phyloP scores from a whole-genome alignment of 768 basidiomycete genomes.

The Hebeloma cylindrosporum region DNA sequence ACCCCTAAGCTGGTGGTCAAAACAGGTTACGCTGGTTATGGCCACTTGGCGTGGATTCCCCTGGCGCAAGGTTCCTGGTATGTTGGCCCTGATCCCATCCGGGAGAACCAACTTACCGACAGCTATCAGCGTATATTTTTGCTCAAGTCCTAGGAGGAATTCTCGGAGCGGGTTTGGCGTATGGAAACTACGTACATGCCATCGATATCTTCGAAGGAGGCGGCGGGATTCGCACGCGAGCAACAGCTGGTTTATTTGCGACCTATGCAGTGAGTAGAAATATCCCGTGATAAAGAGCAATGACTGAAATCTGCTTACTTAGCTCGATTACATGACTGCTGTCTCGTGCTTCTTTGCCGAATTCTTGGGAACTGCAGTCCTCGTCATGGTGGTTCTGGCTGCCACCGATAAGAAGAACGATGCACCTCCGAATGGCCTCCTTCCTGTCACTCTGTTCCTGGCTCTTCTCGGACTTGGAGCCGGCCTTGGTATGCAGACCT shows the following conservation, averaged over 20 bases:
- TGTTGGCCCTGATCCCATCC: not conserved
- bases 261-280: conserved; percentile 51
- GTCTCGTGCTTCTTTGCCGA: conserved; percentile 47
- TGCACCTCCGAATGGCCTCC: conserved; percentile 43
- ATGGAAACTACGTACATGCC: conserved; percentile 65
- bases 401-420: conserved; percentile 55
- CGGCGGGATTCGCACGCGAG: conserved; percentile 46
- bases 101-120: not conserved
- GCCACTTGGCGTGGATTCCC: conserved; percentile 74
- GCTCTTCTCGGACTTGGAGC: conserved; percentile 56
- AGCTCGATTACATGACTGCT: conserved; percentile 27
- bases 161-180: conserved; percentile 55
- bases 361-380: conserved; percentile 55
- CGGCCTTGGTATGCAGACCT: conserved; percentile 62
- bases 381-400: conserved; percentile 55
- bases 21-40: conserved; percentile 66
- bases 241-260: conserved; percentile 56
- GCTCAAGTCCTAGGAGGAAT: conserved; percentile 67
- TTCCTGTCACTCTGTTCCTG: conserved; percentile 57
- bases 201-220: conserved; percentile 66
- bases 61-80: conserved; percentile 72
- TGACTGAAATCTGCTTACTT: not conserved
- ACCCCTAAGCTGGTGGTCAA: not conserved
- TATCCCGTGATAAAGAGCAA: not conserved
- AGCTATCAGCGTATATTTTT: conserved; percentile 25